Evolutionary conservation across 495 filamentous ascomycete genomes (phyloP).

Genomic region (Lophiotrema nucula): DNA sequence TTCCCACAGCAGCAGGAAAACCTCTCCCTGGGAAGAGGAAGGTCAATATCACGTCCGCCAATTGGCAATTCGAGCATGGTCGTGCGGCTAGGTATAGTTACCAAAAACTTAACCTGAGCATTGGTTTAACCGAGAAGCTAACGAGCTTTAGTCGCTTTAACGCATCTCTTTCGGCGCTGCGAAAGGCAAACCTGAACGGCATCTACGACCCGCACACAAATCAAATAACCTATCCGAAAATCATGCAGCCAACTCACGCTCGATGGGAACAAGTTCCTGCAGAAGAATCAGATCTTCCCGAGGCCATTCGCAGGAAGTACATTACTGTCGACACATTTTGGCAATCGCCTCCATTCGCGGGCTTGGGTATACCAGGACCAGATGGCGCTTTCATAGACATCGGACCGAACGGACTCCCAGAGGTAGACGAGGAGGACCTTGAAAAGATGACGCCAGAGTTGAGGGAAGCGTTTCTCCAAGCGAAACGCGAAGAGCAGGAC

Average conservation of each 20-base stretch:
- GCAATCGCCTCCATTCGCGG: constrained; percentile 58
- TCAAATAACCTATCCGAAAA: constrained; percentile 76
- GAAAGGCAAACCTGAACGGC: constrained; percentile 68
- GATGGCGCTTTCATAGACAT: constrained; percentile 59
- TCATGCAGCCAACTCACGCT: constrained; percentile 86
- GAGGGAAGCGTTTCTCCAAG: constrained; percentile 64
- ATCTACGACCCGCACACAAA: constrained; percentile 95
- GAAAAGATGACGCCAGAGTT: constrained; percentile 70
- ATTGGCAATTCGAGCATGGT: constrained; percentile 96
- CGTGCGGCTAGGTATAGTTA: constrained; percentile 76
- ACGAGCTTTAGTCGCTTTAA: constrained; percentile 72
- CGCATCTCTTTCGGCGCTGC: constrained; percentile 58
- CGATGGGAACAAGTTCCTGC: constrained; percentile 65
- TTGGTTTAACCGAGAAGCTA: constrained; percentile 26
- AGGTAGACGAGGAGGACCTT: constrained; percentile 64
- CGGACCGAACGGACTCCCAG: constrained; percentile 64
- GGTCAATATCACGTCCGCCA: constrained; percentile 87
- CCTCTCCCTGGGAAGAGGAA: constrained; percentile 73
- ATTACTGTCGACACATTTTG: constrained; percentile 69
- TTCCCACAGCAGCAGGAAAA: constrained; percentile 75
- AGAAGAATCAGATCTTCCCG: constrained; percentile 48
- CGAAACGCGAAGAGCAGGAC: constrained; percentile 56
- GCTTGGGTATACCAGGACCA: constrained; percentile 62
- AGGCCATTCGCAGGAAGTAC: constrained; percentile 69
- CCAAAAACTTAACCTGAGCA: too few species aligned